Percentiles rank a stretch among this genome's conserved stretches.
phyloP scores from a whole-genome alignment of 495 filamentous ascomycete species.

The Trichodelitschia bisporula region DNA sequence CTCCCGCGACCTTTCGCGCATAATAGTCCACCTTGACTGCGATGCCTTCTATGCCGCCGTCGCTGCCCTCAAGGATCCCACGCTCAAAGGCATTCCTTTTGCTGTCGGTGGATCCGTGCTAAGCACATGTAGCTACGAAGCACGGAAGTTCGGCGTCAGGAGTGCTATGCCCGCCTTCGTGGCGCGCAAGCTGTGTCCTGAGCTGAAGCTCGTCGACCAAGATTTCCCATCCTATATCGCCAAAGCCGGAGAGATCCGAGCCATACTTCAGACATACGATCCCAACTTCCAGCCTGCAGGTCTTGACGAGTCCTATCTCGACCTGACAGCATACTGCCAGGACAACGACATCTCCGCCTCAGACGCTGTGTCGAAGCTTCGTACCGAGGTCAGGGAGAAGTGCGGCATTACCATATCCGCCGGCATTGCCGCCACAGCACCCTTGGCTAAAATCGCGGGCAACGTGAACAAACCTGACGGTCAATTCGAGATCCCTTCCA shows the following conservation, averaged over 20 bases:
- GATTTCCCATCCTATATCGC: slow-evolving; percentile 82
- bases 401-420: slow-evolving; percentile 79
- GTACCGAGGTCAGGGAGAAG: slow-evolving; percentile 47
- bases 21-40: slow-evolving; percentile 82
- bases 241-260: slow-evolving; percentile 74
- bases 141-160: slow-evolving; percentile 69
- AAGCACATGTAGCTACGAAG: slow-evolving; percentile 87
- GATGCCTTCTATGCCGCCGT: slow-evolving; percentile 97
- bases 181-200: slow-evolving; percentile 77
- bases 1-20: slow-evolving; percentile 57
- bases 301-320: slow-evolving; percentile 90
- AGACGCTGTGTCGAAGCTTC: slow-evolving; percentile 49
- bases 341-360: slow-evolving; percentile 42
- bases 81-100: slow-evolving; percentile 73
- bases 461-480: slow-evolving; percentile 96
- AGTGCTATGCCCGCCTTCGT: slow-evolving; percentile 94
- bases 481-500: slow-evolving; percentile 51
- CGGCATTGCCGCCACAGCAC: slow-evolving; percentile 80
- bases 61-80: slow-evolving; percentile 75
- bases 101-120: slow-evolving; percentile 82
- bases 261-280: slow-evolving; percentile 66
- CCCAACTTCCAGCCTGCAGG: slow-evolving; percentile 77
- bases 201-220: slow-evolving; percentile 55
- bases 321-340: slow-evolving; percentile 70
- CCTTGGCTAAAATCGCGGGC: slow-evolving; percentile 80